Base-by-base conservation (phyloP, 1,284 basidiomycete species). In the Tilletia caries region DNA sequence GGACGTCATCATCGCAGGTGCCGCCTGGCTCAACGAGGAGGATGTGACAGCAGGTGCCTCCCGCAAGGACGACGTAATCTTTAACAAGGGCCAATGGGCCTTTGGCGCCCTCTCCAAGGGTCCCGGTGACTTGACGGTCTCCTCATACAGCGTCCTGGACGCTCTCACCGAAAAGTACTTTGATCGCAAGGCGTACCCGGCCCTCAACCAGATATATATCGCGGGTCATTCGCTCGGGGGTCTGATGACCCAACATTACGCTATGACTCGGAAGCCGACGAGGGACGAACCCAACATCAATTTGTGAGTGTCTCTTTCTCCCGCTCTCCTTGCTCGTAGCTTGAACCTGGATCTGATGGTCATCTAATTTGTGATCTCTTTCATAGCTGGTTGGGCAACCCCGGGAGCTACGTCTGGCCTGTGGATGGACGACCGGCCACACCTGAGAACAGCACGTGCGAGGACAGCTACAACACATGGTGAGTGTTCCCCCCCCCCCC, bases 221-320 rank as follows among this genome's bases (percentile, higher is more conserved):
- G 79, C 71, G 1, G 81, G 81, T 2, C 81, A 82, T 66, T 79
- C 76, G 13, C 68, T 82, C 25, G 81, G 81, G 2, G 78, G 71
- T 0, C 70, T 73, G 6, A 67, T 79, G 52, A 69, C 71, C 3
- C 80, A 81, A 64, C 75, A 78, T 48, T 82, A 82, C 27, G 76
- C 81, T 25, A 76, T 82, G 72, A 65, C 79, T 2, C 69, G 78
- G 34, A 75, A 78, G 64, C 13, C 68, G 5, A 72, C 73, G 52
- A 3, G 66, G 2, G 68, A 76, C 33, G 75, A 78, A 25, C 60
- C 58, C 34, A 72, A 67, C 64, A 54, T 79, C n/a, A 67, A 67
- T 62, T 80, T 71, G 70, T 58, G 25, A 58, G 52, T 58, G 52
- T n/a, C n/a, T n/a, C n/a, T n/a, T n/a, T n/a, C n/a, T n/a, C 18